Evolutionary conservation across 257 asterid species (phyloP).

Genomic region (Solanum acaule): DNA sequence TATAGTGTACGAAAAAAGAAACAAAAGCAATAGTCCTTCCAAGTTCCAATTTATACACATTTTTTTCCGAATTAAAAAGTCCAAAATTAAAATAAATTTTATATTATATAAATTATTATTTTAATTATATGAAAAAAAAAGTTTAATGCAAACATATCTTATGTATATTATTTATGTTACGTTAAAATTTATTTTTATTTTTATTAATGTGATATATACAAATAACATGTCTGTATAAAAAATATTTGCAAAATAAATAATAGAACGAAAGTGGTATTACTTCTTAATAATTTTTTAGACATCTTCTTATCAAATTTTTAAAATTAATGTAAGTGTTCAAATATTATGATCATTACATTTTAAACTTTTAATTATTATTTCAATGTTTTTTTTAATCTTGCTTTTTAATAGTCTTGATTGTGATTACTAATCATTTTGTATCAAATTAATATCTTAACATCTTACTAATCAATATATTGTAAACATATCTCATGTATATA

Average conservation of each 20-base stretch:
- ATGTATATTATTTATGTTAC: not conserved
- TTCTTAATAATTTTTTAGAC: not conserved
- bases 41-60: not conserved
- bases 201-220: not conserved
- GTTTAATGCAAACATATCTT: not conserved
- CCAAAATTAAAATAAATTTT: no score
- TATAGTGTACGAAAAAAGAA: not conserved
- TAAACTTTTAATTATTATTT: no score
- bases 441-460: not conserved
- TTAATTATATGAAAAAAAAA: no score
- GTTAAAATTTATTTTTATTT: not conserved
- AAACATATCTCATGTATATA: not conserved
- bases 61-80: no score
- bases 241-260: not conserved
- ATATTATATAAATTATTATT: no score
- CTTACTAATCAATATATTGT: not conserved
- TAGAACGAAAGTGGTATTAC: not conserved
- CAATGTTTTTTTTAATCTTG: no score
- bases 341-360: not conserved
- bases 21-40: not conserved
- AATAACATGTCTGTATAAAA: not conserved
- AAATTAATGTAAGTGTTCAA: not conserved
- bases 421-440: not conserved
- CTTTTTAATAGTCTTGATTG: not conserved
- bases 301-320: not conserved